Evolutionary conservation across 164 flowering plant genomes (phyloP).

Genomic region (Magnolia changhungtana): DNA sequence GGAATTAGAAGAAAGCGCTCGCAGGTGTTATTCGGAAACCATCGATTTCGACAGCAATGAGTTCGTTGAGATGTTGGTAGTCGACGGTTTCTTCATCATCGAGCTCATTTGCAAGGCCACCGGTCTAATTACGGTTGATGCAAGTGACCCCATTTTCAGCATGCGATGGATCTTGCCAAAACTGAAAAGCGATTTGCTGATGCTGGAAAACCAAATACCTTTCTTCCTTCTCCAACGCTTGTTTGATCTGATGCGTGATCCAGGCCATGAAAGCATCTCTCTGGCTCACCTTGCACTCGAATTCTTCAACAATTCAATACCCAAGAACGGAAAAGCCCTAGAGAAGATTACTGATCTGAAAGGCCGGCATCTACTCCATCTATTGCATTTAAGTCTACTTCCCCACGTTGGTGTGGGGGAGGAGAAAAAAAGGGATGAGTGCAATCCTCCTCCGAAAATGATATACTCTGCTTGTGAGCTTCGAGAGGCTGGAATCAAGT

Average conservation of each 20-base stretch:
- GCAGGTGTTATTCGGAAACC: neutral
- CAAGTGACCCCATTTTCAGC: neutral
- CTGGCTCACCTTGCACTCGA: neutral
- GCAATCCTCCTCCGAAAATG: neutral
- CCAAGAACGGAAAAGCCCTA: neutral
- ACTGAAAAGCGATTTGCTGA: conserved; percentile 1
- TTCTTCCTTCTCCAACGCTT: conserved; percentile 6
- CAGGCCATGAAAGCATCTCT: neutral
- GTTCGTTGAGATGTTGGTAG: conserved; percentile 4
- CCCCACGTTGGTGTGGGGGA: neutral
- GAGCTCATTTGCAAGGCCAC: neutral
- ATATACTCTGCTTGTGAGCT: conserved; percentile 6
- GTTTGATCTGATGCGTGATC: neutral
- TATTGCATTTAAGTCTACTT: neutral
- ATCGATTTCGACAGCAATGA: neutral
- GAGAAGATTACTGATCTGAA: neutral
- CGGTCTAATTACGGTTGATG: neutral
- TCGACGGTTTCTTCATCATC: conserved; percentile 5
- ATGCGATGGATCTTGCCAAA: neutral
- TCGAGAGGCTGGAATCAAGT: conserved; percentile 8
- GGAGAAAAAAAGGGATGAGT: neutral
- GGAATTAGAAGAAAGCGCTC: neutral
- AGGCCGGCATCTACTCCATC: neutral
- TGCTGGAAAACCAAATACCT: conserved; percentile 13
- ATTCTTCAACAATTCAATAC: neutral